Evolutionary conservation across 495 filamentous ascomycete genomes (phyloP).

Genomic region (Cercophora samala): DNA sequence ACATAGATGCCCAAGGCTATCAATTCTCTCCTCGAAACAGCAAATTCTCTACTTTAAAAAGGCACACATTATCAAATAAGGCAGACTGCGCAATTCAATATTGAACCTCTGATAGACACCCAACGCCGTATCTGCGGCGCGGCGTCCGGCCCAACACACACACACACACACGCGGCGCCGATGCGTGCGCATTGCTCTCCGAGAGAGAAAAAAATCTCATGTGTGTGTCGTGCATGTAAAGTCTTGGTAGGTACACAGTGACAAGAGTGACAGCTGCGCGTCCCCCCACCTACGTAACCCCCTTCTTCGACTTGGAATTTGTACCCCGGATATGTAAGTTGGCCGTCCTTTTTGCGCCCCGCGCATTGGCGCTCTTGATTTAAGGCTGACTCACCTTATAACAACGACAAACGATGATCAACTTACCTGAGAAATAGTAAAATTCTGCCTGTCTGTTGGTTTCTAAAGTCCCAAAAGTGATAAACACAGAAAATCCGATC

Average conservation of each 20-base stretch:
- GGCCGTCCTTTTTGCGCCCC: neutral
- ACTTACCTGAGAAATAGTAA: neutral
- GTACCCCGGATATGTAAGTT: neutral
- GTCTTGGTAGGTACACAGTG: neutral
- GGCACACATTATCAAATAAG: neutral
- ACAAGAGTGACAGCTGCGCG: neutral
- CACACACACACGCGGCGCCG: too few species aligned
- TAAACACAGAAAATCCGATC: neutral
- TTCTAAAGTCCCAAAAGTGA: neutral
- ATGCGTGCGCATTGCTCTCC: neutral
- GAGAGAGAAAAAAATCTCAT: neutral
- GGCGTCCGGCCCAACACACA: neutral
- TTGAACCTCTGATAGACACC: neutral
- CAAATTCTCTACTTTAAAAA: neutral
- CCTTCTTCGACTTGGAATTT: neutral
- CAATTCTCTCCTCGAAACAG: neutral
- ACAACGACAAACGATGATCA: neutral
- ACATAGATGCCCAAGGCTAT: neutral
- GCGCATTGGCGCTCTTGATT: neutral
- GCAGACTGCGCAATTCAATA: neutral
- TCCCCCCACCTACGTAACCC: neutral
- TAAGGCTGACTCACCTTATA: neutral
- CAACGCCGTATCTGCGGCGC: neutral
- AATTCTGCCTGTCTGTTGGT: neutral
- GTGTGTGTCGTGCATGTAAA: neutral